Percentiles rank a stretch among this genome's conserved stretches.
These are phyloP conservation scores for Guadua angustifolia DNA, from an alignment of 176 grass and related monocot genomes.

Conservation along the genomic window DNA sequence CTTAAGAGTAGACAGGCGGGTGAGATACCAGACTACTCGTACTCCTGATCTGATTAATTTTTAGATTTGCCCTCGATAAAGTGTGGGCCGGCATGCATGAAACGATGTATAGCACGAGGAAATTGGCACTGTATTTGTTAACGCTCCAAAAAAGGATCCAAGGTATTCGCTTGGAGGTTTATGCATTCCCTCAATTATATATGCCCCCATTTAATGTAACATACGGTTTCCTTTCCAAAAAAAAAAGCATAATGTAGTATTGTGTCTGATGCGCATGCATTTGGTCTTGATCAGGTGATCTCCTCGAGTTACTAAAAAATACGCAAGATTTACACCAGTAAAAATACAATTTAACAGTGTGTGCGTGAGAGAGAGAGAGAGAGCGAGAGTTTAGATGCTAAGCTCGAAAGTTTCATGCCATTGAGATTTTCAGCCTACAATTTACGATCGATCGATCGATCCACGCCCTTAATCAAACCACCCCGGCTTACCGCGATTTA, in stretches of 20 bases:
- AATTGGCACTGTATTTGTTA: background rate
- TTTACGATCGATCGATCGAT: slow-evolving; percentile 14
- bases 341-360: background rate
- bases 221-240: background rate
- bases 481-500: background rate
- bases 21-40: background rate
- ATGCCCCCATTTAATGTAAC: background rate
- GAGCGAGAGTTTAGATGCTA: background rate
- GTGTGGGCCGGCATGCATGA: background rate
- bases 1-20: no score
- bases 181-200: background rate
- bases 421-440: slow-evolving; percentile 17
- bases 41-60: background rate
- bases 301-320: background rate
- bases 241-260: background rate
- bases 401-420: slow-evolving; percentile 24
- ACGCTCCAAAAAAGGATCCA: background rate
- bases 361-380: no score
- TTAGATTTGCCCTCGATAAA: background rate
- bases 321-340: background rate
- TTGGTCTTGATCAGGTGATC: background rate
- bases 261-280: background rate
- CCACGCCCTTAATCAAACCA: slow-evolving; percentile 4
- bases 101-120: background rate
- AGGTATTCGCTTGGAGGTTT: background rate